phyloP scores from a whole-genome alignment of 192 early-diverging fungal species.

The Coemansia sp. region DNA sequence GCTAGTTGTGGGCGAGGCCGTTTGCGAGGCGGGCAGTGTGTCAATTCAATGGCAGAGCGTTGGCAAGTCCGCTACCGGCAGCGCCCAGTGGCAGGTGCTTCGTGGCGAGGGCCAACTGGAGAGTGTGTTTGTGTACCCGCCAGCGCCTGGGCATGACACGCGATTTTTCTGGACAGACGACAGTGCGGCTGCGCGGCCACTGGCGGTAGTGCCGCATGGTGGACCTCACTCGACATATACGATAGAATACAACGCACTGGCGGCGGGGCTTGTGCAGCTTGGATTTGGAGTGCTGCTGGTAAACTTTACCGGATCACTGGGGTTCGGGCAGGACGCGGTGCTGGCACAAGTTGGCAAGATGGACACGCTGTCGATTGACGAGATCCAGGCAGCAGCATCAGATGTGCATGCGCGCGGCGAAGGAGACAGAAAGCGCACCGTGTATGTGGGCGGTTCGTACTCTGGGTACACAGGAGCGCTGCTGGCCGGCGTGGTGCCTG shows the following conservation, averaged over 20 bases:
- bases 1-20: conserved; percentile 38
- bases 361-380: conserved; percentile 66
- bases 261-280: conserved; percentile 54
- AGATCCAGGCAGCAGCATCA: conserved; percentile 56
- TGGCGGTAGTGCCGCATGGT: conserved; percentile 77
- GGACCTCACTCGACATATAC: conserved; percentile 67
- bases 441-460: conserved; percentile 72
- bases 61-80: not conserved
- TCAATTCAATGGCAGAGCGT: conserved; percentile 16
- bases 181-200: conserved; percentile 36
- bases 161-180: conserved; percentile 31
- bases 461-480: conserved; percentile 67
- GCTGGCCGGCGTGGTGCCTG: conserved; percentile 55
- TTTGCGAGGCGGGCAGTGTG: not conserved
- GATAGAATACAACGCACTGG: conserved; percentile 54
- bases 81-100: conserved; percentile 19
- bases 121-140: conserved; percentile 39
- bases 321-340: conserved; percentile 72
- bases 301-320: conserved; percentile 78
- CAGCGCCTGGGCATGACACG: conserved; percentile 9
- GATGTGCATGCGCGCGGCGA: conserved; percentile 34
- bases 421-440: conserved; percentile 56
- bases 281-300: conserved; percentile 67
- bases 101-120: conserved; percentile 12
- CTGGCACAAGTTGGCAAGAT: conserved; percentile 63